Percentiles rank a stretch among this genome's conserved stretches.
phyloP scores from a whole-genome alignment of 371 early-diverging fungal species.

The Mortierella sp. region DNA sequence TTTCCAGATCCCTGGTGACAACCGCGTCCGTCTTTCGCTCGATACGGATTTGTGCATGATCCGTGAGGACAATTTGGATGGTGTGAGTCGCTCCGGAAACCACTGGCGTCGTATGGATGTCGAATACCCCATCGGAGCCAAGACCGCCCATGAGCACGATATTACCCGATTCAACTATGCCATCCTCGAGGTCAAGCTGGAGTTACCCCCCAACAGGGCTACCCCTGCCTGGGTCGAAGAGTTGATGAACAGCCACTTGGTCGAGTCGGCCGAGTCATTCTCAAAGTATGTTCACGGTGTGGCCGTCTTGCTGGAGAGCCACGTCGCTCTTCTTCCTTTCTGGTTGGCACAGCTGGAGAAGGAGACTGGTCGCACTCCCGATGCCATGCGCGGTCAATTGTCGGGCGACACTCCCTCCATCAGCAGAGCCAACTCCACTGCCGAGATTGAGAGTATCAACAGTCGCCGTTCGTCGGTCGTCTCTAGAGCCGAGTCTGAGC shows the following conservation, averaged over 20 bases:
- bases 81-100: constrained; percentile 72
- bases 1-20: constrained; percentile 98
- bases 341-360: constrained; percentile 75
- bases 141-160: constrained; percentile 67
- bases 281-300: constrained; percentile 98
- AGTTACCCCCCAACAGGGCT: constrained; percentile 83
- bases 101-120: constrained; percentile 96
- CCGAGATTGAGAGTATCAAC: constrained; percentile 55
- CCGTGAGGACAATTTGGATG: constrained; percentile 92
- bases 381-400: constrained; percentile 54
- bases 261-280: constrained; percentile 98
- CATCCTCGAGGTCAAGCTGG: constrained; percentile 96
- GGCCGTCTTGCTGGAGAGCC: constrained; percentile 87
- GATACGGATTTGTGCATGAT: constrained; percentile 98
- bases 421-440: constrained; percentile 42
- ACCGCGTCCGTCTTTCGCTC: constrained; percentile 91
- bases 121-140: constrained; percentile 81
- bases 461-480: constrained; percentile 50
- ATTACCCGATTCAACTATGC: constrained; percentile 96
- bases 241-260: constrained; percentile 88
- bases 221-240: constrained; percentile 95
- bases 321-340: constrained; percentile 94
- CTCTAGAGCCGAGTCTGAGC: constrained; percentile 43
- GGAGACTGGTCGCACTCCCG: constrained; percentile 34
- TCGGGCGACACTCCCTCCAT: constrained; percentile 34